Evolutionary conservation across 164 flowering plant species (phyloP), one percentile per base, ranked within the genome.

Genomic region (Saururus chinensis): DNA sequence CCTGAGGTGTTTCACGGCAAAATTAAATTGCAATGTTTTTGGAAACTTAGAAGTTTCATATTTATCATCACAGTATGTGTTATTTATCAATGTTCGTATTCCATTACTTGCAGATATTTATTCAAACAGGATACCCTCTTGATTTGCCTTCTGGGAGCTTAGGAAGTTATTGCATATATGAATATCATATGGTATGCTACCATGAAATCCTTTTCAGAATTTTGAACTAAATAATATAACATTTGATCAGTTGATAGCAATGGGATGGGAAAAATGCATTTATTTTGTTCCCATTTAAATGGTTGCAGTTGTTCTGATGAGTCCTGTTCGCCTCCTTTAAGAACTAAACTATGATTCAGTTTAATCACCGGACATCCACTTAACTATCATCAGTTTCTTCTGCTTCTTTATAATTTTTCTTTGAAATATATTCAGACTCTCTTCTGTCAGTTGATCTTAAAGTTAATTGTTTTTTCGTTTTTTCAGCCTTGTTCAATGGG

Each of bases 401-500:
- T 30, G 37, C 37, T 30, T 30, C 37, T 1, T 12, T 45, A 17
- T 45, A 45, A 45, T 1, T 45, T 45, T 45, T 8, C 17, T 45
- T 45, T 12, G 49, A 45, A 45, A 2, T 45, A 13, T 17, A 12
- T 12, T 45, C 49, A 12, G 49, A 17, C 14, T 12, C 17, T 12
- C 49, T 45, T 45, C 11, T 2, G 37, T 45, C 14, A 7, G 7
- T 12, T 45, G 17, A 45, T 12, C 11, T 0, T 45, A 45, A 41
- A 45, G 49, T 45, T 17, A 12, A 30, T 30, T 30, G 37, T 45
- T 12, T 7, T 8, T 45, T 45, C 62, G 30, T 45, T 21, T 66
- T 66, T 73, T 63, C 84, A 90, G 98, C 98, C 98, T 80, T 93
- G 98, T 74, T 93, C 97, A 0, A 90, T 93, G 96, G 98, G 98